Conservation (phyloP, 2,329 filamentous ascomycete genomes). For the Fonsecaea multimorphosa region DNA sequence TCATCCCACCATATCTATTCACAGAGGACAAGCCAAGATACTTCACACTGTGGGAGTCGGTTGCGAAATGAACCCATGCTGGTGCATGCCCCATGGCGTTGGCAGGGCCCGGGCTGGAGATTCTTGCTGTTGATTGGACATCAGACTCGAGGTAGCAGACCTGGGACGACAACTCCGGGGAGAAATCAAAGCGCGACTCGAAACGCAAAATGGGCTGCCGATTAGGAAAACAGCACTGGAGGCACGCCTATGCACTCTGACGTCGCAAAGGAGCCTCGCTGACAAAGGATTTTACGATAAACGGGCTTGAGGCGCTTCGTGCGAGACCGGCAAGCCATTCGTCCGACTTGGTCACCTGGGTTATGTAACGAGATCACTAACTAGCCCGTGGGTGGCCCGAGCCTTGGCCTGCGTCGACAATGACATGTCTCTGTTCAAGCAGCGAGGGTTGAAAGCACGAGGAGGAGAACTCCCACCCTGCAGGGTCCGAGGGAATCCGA, state of each 20-base stretch:
- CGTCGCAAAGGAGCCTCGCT: background rate
- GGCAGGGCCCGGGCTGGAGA: background rate
- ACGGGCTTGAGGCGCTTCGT: background rate
- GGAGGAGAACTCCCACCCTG: background rate
- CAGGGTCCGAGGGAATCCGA: background rate
- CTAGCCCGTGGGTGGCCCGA: background rate
- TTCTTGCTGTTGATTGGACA: background rate
- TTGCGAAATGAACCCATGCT: background rate
- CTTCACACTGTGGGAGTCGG: slow-evolving; percentile 35
- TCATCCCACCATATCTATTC: slow-evolving; percentile 40
- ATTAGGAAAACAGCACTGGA: background rate
- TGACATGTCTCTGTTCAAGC: slow-evolving; percentile 5
- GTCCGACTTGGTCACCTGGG: background rate
- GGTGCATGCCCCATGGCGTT: background rate
- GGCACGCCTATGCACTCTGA: slow-evolving; percentile 8
- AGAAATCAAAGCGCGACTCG: background rate
- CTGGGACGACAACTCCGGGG: background rate
- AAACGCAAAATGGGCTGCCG: background rate
- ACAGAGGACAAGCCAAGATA: slow-evolving; percentile 36
- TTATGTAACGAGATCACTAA: slow-evolving; percentile 3
- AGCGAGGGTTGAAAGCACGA: background rate
- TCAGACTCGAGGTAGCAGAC: background rate
- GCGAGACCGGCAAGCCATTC: background rate
- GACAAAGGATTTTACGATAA: slow-evolving; percentile 1
- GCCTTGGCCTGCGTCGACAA: background rate